Evolutionary conservation across 2,329 filamentous ascomycete species (phyloP).

Genomic region (Cladosporium sp.): DNA sequence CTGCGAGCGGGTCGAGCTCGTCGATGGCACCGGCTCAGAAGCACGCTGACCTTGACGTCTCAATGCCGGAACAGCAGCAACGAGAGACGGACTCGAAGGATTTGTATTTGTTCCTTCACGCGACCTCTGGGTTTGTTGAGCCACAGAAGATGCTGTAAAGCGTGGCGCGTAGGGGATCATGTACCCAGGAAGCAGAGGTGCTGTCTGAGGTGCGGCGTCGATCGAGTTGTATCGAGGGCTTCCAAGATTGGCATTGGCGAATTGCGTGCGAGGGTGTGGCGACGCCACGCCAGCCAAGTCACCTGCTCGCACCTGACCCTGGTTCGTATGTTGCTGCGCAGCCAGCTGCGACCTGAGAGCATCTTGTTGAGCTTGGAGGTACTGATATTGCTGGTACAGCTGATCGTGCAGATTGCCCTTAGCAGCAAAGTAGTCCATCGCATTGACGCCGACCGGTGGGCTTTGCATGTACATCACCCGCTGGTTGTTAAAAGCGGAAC

Average conservation of each 20-base stretch:
- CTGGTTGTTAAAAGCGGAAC: conserved; percentile 41
- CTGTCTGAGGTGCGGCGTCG: conserved; percentile 29
- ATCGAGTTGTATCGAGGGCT: conserved; percentile 23
- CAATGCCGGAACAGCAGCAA: conserved; percentile 37
- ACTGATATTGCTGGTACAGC: conserved; percentile 42
- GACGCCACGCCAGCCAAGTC: conserved; percentile 34
- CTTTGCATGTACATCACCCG: conserved; percentile 34
- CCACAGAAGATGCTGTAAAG: conserved; percentile 34
- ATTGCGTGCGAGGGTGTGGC: conserved; percentile 30
- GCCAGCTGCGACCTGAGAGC: conserved; percentile 37
- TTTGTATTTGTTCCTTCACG: conserved; percentile 43
- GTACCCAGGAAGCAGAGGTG: conserved; percentile 36
- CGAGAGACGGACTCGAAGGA: conserved; percentile 44
- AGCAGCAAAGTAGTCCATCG: conserved; percentile 36
- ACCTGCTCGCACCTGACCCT: conserved; percentile 31
- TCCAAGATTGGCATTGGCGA: conserved; percentile 22
- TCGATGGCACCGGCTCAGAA: conserved; percentile 37
- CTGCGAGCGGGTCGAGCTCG: conserved; percentile 40
- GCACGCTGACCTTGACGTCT: conserved; percentile 38
- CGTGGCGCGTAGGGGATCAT: conserved; percentile 39
- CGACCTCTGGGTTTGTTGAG: conserved; percentile 30
- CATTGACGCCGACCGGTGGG: conserved; percentile 34
- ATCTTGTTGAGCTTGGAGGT: conserved; percentile 32
- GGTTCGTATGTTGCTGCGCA: conserved; percentile 32
- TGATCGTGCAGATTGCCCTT: conserved; percentile 43